Evolutionary conservation across 768 basidiomycete species (phyloP).

Genomic region (Tephrocybe sp.): DNA sequence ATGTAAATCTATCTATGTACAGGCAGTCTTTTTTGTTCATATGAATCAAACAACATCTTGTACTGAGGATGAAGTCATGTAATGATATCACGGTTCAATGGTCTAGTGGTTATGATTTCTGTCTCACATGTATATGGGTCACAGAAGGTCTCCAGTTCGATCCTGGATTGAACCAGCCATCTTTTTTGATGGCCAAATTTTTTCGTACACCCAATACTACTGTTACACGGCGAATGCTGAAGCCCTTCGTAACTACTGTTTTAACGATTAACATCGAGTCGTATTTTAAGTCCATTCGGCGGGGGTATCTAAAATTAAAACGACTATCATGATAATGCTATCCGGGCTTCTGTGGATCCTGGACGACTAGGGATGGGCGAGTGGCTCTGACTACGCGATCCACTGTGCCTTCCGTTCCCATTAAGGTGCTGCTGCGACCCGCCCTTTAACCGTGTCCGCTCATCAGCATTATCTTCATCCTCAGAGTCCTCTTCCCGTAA

Average conservation of each 20-base stretch:
- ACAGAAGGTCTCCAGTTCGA: slow-evolving; percentile 45
- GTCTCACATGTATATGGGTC: slow-evolving; percentile 31
- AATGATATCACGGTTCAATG: no score
- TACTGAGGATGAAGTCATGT: no score
- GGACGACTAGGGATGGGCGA: slow-evolving; percentile 39
- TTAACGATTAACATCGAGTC: slow-evolving; percentile 13
- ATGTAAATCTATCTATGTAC: no score
- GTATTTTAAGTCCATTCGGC: slow-evolving; percentile 17
- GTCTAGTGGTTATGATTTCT: slow-evolving; percentile 34
- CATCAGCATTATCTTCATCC: slow-evolving; percentile 46
- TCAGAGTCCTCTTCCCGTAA: slow-evolving; percentile 57
- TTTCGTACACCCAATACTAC: neutral
- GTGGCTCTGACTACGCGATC: slow-evolving; percentile 53
- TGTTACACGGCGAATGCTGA: neutral
- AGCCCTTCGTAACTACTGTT: neutral
- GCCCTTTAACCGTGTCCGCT: slow-evolving; percentile 38
- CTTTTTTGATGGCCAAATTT: no score
- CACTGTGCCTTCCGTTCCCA: slow-evolving; percentile 24
- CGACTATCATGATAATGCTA: slow-evolving; percentile 12
- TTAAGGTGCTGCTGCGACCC: slow-evolving; percentile 16
- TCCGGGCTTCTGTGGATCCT: slow-evolving; percentile 14
- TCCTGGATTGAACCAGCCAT: slow-evolving; percentile 42
- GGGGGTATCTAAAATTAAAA: slow-evolving; percentile 16
- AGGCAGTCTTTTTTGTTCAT: no score
- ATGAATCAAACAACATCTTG: no score